Base-by-base conservation (phyloP, 176 grass and related monocot genomes). In the Ensete ventricosum region DNA sequence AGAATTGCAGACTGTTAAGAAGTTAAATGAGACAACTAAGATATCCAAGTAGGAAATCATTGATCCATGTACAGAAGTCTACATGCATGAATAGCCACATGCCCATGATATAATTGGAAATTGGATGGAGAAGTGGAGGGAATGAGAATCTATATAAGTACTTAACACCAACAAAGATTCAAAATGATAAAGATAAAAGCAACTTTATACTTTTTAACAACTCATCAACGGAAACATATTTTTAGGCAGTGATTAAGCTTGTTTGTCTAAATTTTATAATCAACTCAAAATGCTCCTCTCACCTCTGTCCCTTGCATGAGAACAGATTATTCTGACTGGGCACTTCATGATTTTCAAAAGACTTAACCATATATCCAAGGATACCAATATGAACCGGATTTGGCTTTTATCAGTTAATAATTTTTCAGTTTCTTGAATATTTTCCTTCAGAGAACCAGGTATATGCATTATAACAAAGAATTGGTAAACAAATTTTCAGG, bases 21-120 rank as follows among this genome's bases (percentile, higher is more conserved):
- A 73, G 74, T 74, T 76, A 53, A 9, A 73, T 73, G 52, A 76
- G 67, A 79, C 14, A 43, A 80, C 13, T 49, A 78, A 73, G 34
- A 80, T 65, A 27, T 20, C 17, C 26, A 55, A 54, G 57, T 10
- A 70, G 21, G 16, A 70, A 8, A 60, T 14, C 8, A 43, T 67
- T 43, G 34, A 43, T 43, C 34, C 34, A 0, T 43, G 34, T 43
- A 43, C 34, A 43, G 34, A 43, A 43, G 34, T 43, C 34, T 43
- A 43, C 34, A 43, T 43, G 34, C 4, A 43, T 43, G 34, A 43
- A 43, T 43, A 43, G 34, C 4, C 34, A 43, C 34, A 43, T 43
- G 34, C 34, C 34, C 4, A 43, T 4, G 34, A 43, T 6, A 43
- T 43, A 43, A 43, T 43, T 43, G 34, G 34, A 43, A 43, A 43